Evolutionary conservation across 192 early-diverging fungal species (phyloP).

Genomic region (Kappamyces sp.): DNA sequence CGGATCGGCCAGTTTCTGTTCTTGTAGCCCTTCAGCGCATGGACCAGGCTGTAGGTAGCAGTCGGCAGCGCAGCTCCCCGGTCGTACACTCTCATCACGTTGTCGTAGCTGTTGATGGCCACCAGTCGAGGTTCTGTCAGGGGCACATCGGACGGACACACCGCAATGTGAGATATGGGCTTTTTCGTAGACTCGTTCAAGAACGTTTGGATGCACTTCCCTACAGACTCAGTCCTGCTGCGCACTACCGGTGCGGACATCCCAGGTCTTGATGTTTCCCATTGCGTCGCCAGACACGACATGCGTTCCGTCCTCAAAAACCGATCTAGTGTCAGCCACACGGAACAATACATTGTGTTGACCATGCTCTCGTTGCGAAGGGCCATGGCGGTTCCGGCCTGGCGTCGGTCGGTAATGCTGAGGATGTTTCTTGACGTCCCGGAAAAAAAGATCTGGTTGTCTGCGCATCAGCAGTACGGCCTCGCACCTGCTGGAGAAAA

Average conservation of each 20-base stretch:
- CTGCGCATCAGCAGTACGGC: conserved; percentile 31
- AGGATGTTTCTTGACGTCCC: conserved; percentile 73
- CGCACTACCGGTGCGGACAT: conserved; percentile 63
- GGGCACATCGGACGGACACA: conserved; percentile 36
- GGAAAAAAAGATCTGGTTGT: conserved; percentile 66
- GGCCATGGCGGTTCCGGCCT: conserved; percentile 21
- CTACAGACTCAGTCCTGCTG: conserved; percentile 23
- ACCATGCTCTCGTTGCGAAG: conserved; percentile 73
- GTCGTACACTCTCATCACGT: conserved; percentile 89
- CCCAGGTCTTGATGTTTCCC: conserved; percentile 91
- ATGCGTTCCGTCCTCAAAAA: conserved; percentile 63
- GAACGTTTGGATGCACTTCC: conserved; percentile 49
- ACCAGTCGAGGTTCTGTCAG: conserved; percentile 69
- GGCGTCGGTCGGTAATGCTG: conserved; percentile 59
- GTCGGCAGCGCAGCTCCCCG: conserved; percentile 74
- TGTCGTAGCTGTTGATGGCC: conserved; percentile 90
- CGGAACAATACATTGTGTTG: conserved; percentile 58
- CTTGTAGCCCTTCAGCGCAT: conserved; percentile 83
- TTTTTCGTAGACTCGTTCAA: conserved; percentile 62
- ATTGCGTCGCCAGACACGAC: conserved; percentile 78
- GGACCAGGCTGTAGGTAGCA: conserved; percentile 59
- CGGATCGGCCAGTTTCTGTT: conserved; percentile 96
- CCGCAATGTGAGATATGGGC: conserved; percentile 70
- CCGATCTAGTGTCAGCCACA: conserved; percentile 27
- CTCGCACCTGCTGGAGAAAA: conserved; percentile 64